Evolutionary conservation across 345 rosid genomes (phyloP).

Genomic region (Populus alba): DNA sequence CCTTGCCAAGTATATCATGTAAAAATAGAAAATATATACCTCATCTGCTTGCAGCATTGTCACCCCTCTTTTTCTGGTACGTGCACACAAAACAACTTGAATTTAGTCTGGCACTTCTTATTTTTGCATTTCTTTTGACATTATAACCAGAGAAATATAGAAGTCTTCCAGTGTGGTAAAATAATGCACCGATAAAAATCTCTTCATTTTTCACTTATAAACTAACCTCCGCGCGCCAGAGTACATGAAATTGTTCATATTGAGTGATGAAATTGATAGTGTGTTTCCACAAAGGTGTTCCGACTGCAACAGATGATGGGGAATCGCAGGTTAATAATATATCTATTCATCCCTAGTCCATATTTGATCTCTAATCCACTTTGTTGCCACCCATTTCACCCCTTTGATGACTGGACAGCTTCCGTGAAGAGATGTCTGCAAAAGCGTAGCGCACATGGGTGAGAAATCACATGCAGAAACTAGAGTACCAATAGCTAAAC

Average conservation of each 20-base stretch:
- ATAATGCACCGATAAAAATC: background rate
- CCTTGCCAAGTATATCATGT: background rate
- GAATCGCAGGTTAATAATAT: background rate
- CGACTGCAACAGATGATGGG: background rate
- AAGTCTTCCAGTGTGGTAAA: background rate
- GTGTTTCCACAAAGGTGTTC: background rate
- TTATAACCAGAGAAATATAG: background rate
- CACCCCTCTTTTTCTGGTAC: too few species aligned
- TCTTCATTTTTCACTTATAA: background rate
- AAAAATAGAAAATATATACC: background rate
- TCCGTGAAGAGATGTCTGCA: constrained; percentile 35
- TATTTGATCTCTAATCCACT: constrained; percentile 32
- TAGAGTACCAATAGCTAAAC: background rate
- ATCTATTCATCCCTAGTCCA: background rate
- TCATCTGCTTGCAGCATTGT: background rate
- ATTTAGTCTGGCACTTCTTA: too few species aligned
- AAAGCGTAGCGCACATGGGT: background rate
- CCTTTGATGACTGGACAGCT: constrained; percentile 33
- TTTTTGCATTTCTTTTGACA: background rate
- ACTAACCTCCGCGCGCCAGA: background rate
- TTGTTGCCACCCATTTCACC: constrained; percentile 37
- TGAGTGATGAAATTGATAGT: background rate
- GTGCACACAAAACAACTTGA: too few species aligned
- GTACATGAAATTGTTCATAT: background rate
- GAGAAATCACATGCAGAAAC: background rate